Conservation (phyloP, 2,329 filamentous ascomycete species). For the Exophiala calicioides region DNA sequence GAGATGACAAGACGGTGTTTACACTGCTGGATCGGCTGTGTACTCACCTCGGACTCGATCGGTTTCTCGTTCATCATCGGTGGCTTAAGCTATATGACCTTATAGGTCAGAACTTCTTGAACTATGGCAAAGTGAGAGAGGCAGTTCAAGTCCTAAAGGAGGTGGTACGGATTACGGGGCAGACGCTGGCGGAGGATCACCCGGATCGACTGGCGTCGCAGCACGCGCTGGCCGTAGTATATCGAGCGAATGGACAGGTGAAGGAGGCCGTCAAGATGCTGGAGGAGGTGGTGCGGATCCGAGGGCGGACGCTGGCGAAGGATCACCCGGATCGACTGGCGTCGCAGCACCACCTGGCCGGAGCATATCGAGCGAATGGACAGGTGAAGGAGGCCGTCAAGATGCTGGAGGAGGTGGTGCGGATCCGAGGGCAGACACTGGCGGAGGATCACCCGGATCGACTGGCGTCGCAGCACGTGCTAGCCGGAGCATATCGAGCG, state of each 20-base stretch:
- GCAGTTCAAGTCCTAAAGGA: constrained; percentile 20
- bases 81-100: no score
- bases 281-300: constrained; percentile 1
- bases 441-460: neutral
- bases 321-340: neutral
- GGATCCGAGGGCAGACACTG: neutral
- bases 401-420: neutral
- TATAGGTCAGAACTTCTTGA: no score
- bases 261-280: constrained; percentile 1
- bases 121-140: neutral
- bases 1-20: no score
- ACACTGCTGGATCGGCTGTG: no score
- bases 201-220: constrained; percentile 25
- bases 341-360: constrained; percentile 12
- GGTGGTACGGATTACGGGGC: constrained; percentile 2
- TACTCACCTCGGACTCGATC: no score
- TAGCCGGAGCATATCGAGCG: constrained; percentile 7
- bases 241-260: constrained; percentile 3
- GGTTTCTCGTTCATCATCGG: no score
- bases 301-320: neutral
- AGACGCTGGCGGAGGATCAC: constrained; percentile 25
- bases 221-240: constrained; percentile 5
- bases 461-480: constrained; percentile 7
- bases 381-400: constrained; percentile 1
- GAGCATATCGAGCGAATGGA: constrained; percentile 5